Evolutionary conservation across 2,329 filamentous ascomycete genomes (phyloP).

Genomic region (Phoma sp.): DNA sequence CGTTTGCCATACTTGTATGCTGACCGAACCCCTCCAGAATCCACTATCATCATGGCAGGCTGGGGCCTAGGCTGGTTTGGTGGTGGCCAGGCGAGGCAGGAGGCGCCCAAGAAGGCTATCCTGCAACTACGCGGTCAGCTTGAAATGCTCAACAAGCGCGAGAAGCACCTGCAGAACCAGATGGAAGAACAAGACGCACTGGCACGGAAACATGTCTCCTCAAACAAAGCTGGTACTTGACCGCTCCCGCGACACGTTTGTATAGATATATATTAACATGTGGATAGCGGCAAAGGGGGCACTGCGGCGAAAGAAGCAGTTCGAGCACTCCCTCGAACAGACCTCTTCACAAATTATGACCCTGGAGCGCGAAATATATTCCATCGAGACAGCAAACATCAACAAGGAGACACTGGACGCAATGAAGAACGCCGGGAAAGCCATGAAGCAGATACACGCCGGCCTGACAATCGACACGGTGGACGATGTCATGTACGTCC

Average conservation of each 20-base stretch:
- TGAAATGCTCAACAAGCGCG: conserved; percentile 97
- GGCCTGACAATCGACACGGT: conserved; percentile 93
- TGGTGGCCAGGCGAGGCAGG: conserved; percentile 83
- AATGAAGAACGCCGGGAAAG: conserved; percentile 88
- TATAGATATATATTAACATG: conserved; percentile 7
- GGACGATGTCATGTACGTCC: conserved; percentile 88
- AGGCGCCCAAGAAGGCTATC: conserved; percentile 96
- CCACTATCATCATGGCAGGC: conserved; percentile 43
- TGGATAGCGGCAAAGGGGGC: conserved; percentile 83
- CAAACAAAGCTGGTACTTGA: conserved; percentile 86
- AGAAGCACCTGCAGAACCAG: conserved; percentile 87
- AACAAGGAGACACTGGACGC: conserved; percentile 94
- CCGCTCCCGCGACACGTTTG: too few species aligned
- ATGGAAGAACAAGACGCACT: conserved; percentile 91
- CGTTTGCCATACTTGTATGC: background rate
- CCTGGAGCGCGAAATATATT: conserved; percentile 92
- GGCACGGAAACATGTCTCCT: conserved; percentile 84
- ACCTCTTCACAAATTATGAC: conserved; percentile 89
- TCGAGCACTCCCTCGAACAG: conserved; percentile 90
- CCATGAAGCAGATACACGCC: conserved; percentile 92
- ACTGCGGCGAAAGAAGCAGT: conserved; percentile 90
- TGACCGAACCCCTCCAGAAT: conserved; percentile 8
- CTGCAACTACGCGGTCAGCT: conserved; percentile 84
- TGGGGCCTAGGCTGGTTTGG: conserved; percentile 80
- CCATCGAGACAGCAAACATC: conserved; percentile 97